Evolutionary conservation across 1,284 basidiomycete species (phyloP), one percentile per base, ranked within the genome.

Genomic region (Meripilus lineatus): DNA sequence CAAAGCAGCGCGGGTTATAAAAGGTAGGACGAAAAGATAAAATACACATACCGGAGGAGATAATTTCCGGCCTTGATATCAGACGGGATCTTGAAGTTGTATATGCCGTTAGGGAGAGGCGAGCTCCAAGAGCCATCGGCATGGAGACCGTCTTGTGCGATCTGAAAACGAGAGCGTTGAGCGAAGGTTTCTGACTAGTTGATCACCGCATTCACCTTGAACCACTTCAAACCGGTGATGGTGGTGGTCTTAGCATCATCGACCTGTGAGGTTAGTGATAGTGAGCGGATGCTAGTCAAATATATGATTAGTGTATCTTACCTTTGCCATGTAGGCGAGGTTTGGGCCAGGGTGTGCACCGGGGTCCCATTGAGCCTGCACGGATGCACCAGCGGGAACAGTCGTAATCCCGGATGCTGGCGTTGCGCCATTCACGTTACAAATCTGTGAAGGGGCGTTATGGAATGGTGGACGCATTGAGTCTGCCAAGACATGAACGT

Each of bases 321-420:
- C n/a, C 40, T 69, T 66, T 23, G 71, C 73, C 34, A 37, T 44
- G 24, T 30, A 28, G 20, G 14, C 5, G 22, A 21, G 32, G 11
- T 23, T 35, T 3, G 17, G 25, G 8, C 74, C 74, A 49, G 66
- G 74, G 52, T 77, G 74, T 50, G 15, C 32, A 56, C 55, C 72
- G 57, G 77, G 74, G 52, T 75, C 75, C 67, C 69, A 79, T 54
- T 78, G 71, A 10, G 75, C 68, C 6, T 72, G 77, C n/a, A 79
- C 67, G 46, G 63, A 63, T 5, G 71, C 56, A 13, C 77, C 76
- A 46, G 74, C 66, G 40, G 80, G 62, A 21, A 77, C 70, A 30
- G 63, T 59, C 61, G 84, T 69, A 54, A 81, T n/a, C n/a, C n/a
- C n/a, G n/a, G n/a, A n/a, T n/a, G n/a, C n/a, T 8, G 40, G 26